Evolutionary conservation across 2,329 filamentous ascomycete species (phyloP), one percentile per base, ranked within the genome.

Genomic region (Exophiala sp.): DNA sequence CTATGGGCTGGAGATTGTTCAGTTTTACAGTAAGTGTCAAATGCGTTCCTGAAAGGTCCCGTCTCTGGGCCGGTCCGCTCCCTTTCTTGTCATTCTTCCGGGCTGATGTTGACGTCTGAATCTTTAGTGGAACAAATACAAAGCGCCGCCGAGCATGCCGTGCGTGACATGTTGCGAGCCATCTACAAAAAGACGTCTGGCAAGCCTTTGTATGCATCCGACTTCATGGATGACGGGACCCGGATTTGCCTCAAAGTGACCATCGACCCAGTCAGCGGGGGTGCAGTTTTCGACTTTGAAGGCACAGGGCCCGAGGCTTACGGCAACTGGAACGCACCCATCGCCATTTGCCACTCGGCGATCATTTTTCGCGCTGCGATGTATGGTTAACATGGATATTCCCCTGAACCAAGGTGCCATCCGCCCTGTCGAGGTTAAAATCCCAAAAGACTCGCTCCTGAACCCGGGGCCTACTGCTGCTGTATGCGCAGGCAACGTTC

Each of bases 191-290:
- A 60, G 34, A 49, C 24, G 1, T 50, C 52, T 8, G 58, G 61
- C 1, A 30, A 52, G 18, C 50, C 58, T 1, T 52, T 69, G 1
- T 10, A 45, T 7, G 61, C 63, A 18, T 48, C 60, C 7, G 71
- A 74, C 52, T 67, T 62, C 52, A 67, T 73, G 61, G 71, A 74
- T 53, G 65, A 71, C 47, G 69, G 68, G 5, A 67, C 66, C 0
- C 57, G 59, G 3, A 66, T 71, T 43, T 21, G 48, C 4, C 59
- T 72, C 16, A 55, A 59, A 22, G 61, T 72, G 35, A 61, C 52
- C 9, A 69, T 71, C 38, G 53, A 67, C 35, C 29, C 50, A 1
- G 58, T 58, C 2, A 59, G 56, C 24, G 68, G 67, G 1, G 56
- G 55, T 16, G 65, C 66, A 0, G 48, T 52, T 1, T 71, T 71